Evolutionary conservation across 805 yeast genomes (phyloP), one percentile per base, ranked within the genome.

Genomic region (Suhomyces kilbournensis): DNA sequence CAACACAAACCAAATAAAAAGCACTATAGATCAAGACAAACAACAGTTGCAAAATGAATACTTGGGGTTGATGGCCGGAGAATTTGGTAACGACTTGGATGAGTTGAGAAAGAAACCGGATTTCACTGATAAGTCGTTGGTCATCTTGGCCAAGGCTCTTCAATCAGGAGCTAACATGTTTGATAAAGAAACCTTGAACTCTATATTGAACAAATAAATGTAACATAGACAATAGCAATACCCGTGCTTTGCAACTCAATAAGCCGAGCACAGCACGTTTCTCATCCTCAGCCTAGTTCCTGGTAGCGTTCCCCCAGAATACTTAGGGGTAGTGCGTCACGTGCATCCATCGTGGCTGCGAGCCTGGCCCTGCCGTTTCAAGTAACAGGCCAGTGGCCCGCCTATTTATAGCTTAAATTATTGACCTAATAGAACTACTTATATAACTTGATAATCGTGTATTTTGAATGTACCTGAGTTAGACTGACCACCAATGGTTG

Each of bases 81-180:
- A 74, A 38, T 86, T 84, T 59, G 82, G 84, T 46, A 83, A 82
- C 51, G 89, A 85, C 54, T 71, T 85, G 38, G 84, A 82, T 59
- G 72, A 73, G 50, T 68, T 85, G 55, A 80, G 91, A 63, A 74
- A 75, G 50, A 82, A 84, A 34, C 85, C 84, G 8, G 90, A 86
- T 63, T 86, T 86, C 60, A 69, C 68, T 8, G 77, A 74, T 28
- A 80, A 78, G 58, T 83, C 88, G 25, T 71, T 86, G 52, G 78
- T 78, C 10, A 59, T 81, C 48, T 66, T 84, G 58, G 88, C 86
- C 3, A 79, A 80, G 57, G 72, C 82, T 7, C 71, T 84, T 49
- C 85, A 83, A 61, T 79, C 80, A 39, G 84, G 86, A 12, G 74
- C 80, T 14, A 79, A 81, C 56, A 74, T 84, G 70, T 84, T 83